These are phyloP conservation scores for Rhodosporidiobolus sp. DNA, from an alignment of 768 basidiomycete genomes.

Conservation along the genomic window DNA sequence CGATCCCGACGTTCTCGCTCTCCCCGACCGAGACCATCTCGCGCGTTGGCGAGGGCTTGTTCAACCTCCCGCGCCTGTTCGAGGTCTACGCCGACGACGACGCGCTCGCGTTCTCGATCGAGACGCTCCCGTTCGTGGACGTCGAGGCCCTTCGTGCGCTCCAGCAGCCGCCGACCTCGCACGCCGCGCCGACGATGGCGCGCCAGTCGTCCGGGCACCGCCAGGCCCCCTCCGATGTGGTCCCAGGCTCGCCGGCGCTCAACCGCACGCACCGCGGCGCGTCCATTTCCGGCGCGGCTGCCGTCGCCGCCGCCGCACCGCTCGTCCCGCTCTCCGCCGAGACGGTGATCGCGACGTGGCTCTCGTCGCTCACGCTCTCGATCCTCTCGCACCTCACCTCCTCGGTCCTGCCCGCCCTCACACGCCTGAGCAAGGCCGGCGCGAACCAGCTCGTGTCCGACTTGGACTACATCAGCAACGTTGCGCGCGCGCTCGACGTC, in stretches of 20 bases:
- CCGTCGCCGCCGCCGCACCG: slow-evolving; percentile 21
- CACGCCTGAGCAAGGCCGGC: slow-evolving; percentile 60
- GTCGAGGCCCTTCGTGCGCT: slow-evolving; percentile 49
- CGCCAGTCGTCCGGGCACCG: slow-evolving; percentile 11
- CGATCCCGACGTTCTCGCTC: slow-evolving; percentile 86
- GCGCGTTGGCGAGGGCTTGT: slow-evolving; percentile 83
- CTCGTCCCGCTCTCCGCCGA: slow-evolving; percentile 60
- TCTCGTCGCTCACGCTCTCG: slow-evolving; percentile 79
- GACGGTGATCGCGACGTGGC: slow-evolving; percentile 82
- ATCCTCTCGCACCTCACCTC: slow-evolving; percentile 70
- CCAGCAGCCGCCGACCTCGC: not conserved
- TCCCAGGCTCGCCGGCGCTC: slow-evolving; percentile 51
- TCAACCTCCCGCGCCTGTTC: slow-evolving; percentile 88
- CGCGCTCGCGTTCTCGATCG: slow-evolving; percentile 79
- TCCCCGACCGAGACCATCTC: slow-evolving; percentile 85
- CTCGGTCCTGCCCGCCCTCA: slow-evolving; percentile 68
- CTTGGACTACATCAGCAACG: slow-evolving; percentile 83
- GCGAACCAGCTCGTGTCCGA: slow-evolving; percentile 82
- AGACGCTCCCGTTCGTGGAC: slow-evolving; percentile 71
- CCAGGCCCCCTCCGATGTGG: not conserved
- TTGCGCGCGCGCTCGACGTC: slow-evolving; percentile 83
- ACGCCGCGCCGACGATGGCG: not conserved
- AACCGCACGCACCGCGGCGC: slow-evolving; percentile 44
- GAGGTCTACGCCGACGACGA: slow-evolving; percentile 88
- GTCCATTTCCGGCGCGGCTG: not conserved